These are phyloP conservation scores for Ophiostoma populinum DNA, from an alignment of 2,329 filamentous ascomycete genomes.

Conservation along the genomic window DNA sequence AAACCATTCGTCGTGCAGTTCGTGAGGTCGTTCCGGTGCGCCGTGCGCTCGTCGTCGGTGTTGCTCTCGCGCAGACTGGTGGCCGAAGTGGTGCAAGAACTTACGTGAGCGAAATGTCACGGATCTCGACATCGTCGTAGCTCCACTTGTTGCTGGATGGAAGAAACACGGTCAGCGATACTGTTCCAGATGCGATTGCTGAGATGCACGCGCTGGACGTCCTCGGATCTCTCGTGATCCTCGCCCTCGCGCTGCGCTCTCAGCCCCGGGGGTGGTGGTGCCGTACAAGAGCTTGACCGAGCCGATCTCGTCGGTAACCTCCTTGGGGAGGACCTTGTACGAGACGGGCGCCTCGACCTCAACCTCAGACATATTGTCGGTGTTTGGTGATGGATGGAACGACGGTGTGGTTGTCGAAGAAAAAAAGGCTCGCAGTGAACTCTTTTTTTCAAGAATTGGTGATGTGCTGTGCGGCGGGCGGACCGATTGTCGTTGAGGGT, in stretches of 20 bases:
- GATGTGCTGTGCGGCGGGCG: constrained; percentile 4
- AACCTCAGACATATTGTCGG: constrained; percentile 68
- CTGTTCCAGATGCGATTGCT: not conserved
- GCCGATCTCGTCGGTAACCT: constrained; percentile 76
- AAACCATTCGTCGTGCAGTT: no score
- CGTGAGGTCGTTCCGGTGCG: no score
- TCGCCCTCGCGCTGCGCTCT: not conserved
- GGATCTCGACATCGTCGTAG: constrained; percentile 99
- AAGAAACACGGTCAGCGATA: constrained; percentile 6
- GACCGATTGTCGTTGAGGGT: constrained; percentile 4
- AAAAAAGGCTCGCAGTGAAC: constrained; percentile 4
- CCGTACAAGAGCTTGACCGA: constrained; percentile 67
- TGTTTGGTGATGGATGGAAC: constrained; percentile 18
- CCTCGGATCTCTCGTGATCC: no score
- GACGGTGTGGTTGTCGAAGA: constrained; percentile 8
- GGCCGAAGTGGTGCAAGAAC: constrained; percentile 17
- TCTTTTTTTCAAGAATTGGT: constrained; percentile 5
- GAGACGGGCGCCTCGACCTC: constrained; percentile 76
- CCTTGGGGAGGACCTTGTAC: constrained; percentile 77
- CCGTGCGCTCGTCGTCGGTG: no score
- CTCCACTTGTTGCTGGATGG: constrained; percentile 52
- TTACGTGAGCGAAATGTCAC: constrained; percentile 99
- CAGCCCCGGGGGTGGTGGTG: not conserved
- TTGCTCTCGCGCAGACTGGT: no score
- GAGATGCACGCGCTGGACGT: no score